Evolutionary conservation across 352 stramenopile species (phyloP).

Genomic region (Globisporangium cylindrosporum): DNA sequence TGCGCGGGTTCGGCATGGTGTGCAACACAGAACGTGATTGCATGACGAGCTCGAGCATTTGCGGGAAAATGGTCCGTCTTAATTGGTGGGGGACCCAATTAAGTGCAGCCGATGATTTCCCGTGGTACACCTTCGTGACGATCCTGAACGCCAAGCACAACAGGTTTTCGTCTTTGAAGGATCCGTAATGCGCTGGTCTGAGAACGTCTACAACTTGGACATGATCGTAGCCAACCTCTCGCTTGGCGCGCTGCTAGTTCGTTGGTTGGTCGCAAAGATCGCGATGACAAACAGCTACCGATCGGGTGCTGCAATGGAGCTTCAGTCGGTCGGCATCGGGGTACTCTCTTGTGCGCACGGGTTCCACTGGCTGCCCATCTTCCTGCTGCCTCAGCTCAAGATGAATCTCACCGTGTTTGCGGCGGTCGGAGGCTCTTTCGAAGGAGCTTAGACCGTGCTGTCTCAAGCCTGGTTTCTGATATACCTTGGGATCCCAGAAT

Average conservation of each 20-base stretch:
- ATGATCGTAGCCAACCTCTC: slow-evolving; percentile 37
- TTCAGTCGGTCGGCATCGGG: slow-evolving; percentile 14
- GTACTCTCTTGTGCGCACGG: slow-evolving; percentile 16
- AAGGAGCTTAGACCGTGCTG: slow-evolving; percentile 20
- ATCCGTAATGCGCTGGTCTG: slow-evolving; percentile 1
- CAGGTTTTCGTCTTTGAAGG: slow-evolving; percentile 21
- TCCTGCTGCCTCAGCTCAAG: slow-evolving; percentile 19
- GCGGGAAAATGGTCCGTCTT: neutral
- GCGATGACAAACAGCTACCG: slow-evolving; percentile 10
- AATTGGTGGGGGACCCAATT: slow-evolving; percentile 19
- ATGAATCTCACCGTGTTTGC: slow-evolving; percentile 24
- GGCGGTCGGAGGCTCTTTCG: slow-evolving; percentile 21
- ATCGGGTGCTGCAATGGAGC: neutral
- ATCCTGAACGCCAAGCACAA: slow-evolving; percentile 27
- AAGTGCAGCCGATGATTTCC: neutral
- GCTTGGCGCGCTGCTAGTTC: slow-evolving; percentile 25
- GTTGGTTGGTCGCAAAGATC: slow-evolving; percentile 27
- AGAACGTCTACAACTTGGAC: slow-evolving; percentile 30
- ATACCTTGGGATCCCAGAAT: slow-evolving; percentile 27
- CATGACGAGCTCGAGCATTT: neutral
- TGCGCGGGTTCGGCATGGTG: too few species aligned
- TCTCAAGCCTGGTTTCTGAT: slow-evolving; percentile 28
- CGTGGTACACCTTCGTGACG: slow-evolving; percentile 1
- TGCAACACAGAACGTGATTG: too few species aligned
- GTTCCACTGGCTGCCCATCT: slow-evolving; percentile 20